A percentile compares a stretch with the other conserved stretches of the same genome.
phyloP scores from a whole-genome alignment of 108 stramenopile genomes.

The Cyclotella kingstonii region DNA sequence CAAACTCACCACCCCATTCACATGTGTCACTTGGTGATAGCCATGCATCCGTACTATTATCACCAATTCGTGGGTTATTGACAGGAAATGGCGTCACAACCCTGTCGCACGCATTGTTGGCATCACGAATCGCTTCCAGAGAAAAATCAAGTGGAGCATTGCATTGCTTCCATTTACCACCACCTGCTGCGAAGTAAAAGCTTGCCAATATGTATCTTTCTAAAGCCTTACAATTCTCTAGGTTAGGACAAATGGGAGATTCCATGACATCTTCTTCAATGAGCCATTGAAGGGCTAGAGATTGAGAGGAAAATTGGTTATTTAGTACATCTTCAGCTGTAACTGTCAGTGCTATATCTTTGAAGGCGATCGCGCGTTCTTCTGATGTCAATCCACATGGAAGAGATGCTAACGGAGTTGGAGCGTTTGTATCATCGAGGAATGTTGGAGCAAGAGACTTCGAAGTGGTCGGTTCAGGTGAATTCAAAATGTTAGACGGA shows the following conservation, averaged over 20 bases:
- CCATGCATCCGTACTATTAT: constrained; percentile 52
- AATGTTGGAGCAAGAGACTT: constrained; percentile 2
- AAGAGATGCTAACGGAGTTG: background rate
- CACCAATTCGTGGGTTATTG: constrained; percentile 24
- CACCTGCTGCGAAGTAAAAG: constrained; percentile 47
- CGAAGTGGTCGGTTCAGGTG: no score
- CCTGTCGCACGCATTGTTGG: constrained; percentile 47
- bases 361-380: constrained; percentile 8
- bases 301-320: constrained; percentile 12
- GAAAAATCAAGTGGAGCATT: constrained; percentile 45
- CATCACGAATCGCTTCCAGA: constrained; percentile 31
- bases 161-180: constrained; percentile 58
- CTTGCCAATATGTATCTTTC: constrained; percentile 48
- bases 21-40: constrained; percentile 55
- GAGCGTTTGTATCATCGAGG: background rate
- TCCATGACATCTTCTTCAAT: constrained; percentile 10
- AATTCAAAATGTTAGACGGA: background rate
- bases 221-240: constrained; percentile 7
- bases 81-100: constrained; percentile 22
- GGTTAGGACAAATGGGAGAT: constrained; percentile 14
- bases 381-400: constrained; percentile 13
- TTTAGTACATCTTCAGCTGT: background rate
- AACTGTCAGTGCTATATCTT: constrained; percentile 5
- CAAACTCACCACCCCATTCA: constrained; percentile 61
- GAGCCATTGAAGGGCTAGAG: constrained; percentile 14